phyloP scores from a whole-genome alignment of 345 rosid species.

The Rubroshorea leprosula region DNA sequence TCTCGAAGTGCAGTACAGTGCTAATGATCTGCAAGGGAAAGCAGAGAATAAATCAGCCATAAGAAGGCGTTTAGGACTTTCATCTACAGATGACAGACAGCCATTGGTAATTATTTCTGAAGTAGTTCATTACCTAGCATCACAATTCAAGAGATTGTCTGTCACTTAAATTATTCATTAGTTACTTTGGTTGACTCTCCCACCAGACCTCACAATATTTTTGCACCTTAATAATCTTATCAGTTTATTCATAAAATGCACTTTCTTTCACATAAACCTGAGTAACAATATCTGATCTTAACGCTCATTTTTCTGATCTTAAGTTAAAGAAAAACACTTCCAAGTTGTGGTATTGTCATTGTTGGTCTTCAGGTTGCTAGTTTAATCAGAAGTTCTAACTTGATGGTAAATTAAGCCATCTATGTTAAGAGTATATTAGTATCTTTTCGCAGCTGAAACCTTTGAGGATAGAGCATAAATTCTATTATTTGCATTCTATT shows the following conservation, averaged over 20 bases:
- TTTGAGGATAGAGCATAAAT: background rate
- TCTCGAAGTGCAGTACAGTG: conserved; percentile 72
- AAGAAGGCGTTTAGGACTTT: conserved; percentile 77
- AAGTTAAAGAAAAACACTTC: no score
- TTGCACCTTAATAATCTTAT: conserved; percentile 2
- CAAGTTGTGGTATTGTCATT: no score
- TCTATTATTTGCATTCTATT: no score
- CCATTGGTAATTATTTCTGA: conserved; percentile 59
- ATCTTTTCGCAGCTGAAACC: no score
- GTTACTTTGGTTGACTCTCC: background rate
- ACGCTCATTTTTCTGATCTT: no score
- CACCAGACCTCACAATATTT: background rate
- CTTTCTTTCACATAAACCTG: background rate
- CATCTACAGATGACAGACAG: conserved; percentile 50
- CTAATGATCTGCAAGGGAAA: conserved; percentile 82
- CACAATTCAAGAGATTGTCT: background rate
- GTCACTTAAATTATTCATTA: background rate
- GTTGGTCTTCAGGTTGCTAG: no score
- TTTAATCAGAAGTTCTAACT: no score
- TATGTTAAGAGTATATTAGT: no score
- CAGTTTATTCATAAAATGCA: conserved; percentile 5
- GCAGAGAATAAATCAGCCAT: conserved; percentile 65
- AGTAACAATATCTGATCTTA: background rate
- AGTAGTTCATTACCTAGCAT: background rate
- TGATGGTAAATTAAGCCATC: no score